Conservation (phyloP, 768 basidiomycete species). For the Candolleomyces aberdarensis region DNA sequence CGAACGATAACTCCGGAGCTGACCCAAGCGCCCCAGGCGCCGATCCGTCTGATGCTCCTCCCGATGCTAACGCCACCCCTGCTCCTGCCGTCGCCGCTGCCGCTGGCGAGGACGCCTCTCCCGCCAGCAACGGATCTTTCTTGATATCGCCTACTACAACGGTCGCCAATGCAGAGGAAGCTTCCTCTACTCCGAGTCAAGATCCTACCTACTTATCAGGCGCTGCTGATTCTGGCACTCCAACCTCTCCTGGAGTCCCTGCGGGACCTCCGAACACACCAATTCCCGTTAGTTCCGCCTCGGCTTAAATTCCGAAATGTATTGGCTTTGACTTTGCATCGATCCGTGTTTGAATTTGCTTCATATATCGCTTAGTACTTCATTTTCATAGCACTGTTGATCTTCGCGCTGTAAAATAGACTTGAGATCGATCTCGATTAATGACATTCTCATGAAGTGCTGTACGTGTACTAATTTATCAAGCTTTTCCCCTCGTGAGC, state of each 20-base stretch:
- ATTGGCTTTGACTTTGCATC: too few species aligned
- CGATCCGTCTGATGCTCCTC: background rate
- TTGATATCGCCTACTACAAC: conserved; percentile 10
- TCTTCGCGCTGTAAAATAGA: too few species aligned
- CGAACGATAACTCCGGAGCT: too few species aligned
- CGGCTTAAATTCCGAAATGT: too few species aligned
- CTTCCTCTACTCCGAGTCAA: background rate
- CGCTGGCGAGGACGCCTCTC: background rate
- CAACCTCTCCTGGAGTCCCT: conserved; percentile 7
- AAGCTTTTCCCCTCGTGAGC: too few species aligned
- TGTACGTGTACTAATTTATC: too few species aligned
- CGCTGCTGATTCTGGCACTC: background rate
- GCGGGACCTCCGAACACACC: conserved; percentile 10
- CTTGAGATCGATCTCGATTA: too few species aligned
- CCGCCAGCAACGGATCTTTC: conserved; percentile 4
- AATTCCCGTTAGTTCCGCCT: background rate
- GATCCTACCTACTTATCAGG: conserved; percentile 1
- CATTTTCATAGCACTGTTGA: too few species aligned
- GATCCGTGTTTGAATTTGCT: too few species aligned
- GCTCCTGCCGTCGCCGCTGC: background rate
- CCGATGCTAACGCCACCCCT: conserved; percentile 1
- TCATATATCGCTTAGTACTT: too few species aligned
- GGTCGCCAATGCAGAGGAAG: conserved; percentile 6
- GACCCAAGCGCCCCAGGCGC: background rate
- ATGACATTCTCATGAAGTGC: too few species aligned